Percentiles rank a stretch among this genome's conserved stretches.
phyloP scores from a whole-genome alignment of 139 green algal genomes.

The Chlorella sorokiniana region DNA sequence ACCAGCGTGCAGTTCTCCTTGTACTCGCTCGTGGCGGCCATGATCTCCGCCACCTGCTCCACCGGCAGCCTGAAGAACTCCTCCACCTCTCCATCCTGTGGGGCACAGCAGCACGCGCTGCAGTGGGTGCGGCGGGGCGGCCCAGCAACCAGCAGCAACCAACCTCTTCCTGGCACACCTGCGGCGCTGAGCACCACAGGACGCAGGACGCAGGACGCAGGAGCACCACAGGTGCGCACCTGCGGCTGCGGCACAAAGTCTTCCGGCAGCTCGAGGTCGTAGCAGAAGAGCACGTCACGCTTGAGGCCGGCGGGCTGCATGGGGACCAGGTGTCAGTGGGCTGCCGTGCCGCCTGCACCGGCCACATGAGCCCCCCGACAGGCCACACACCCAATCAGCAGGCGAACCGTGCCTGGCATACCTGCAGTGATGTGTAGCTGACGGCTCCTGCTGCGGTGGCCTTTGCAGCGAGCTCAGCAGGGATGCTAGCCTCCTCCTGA shows the following conservation, averaged over 20 bases:
- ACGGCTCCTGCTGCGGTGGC: conserved; percentile 58
- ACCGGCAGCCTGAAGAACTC: conserved; percentile 79
- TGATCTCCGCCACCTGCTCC: conserved; percentile 61
- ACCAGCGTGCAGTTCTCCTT: conserved; percentile 96
- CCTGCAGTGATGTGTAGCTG: conserved; percentile 52
- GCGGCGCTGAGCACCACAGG: no score
- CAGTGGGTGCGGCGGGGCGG: no score
- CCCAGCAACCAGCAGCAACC: no score
- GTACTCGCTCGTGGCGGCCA: conserved; percentile 75
- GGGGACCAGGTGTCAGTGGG: background rate
- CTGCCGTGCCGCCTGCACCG: background rate
- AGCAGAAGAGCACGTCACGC: conserved; percentile 82
- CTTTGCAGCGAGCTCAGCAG: conserved; percentile 61
- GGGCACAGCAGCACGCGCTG: no score
- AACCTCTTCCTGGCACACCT: no score
- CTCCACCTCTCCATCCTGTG: conserved; percentile 82
- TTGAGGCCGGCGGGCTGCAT: conserved; percentile 68
- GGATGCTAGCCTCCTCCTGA: conserved; percentile 91
- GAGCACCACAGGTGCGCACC: conserved; percentile 31
- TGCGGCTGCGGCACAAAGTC: conserved; percentile 81
- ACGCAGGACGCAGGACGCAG: background rate
- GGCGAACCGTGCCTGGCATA: no score
- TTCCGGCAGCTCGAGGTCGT: conserved; percentile 86
- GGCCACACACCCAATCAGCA: no score
- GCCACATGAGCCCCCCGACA: no score